Base-by-base conservation (phyloP, 2,329 filamentous ascomycete species). In the Aspergillus sp. region DNA sequence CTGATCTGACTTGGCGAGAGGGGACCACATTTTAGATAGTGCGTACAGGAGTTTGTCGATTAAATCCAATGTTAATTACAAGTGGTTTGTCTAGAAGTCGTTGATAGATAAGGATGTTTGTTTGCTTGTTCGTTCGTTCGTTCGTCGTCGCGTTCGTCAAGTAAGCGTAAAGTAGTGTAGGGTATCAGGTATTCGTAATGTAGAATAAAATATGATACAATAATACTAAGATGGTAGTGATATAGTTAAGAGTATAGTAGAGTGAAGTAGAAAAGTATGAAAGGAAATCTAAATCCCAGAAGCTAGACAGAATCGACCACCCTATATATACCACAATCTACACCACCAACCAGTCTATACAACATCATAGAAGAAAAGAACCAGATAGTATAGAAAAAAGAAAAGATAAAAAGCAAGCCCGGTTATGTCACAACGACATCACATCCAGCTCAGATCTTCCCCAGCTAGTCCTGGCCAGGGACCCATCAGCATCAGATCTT, bases 371-470 rank as follows among this genome's bases (percentile, higher is more conserved):
- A 36, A 5, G n/a, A n/a, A 34, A 36, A 36, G n/a, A 36, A 34
- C 32, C 32, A 34, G 32, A 13, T 13, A 34, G 13, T 34, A 11
- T 34, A 24, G 18, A 38, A 41, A 49, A n/a, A n/a, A n/a, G n/a
- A n/a, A n/a, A n/a, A n/a, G n/a, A n/a, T n/a, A n/a, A n/a, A n/a
- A 22, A 39, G 30, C 13, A n/a, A 15, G 8, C 13, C 32, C 11
- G 8, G 26, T 34, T 53, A 53, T 53, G 51, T 53, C 51, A 53
- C 51, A 53, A 47, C 51, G 51, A 53, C 51, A 53, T 53, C 51
- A 53, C 34, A 53, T 8, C 42, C 32, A 26, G 7, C 38, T 17
- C 11, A 20, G 22, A 43, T 12, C 26, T 36, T 3, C 34, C 7
- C 34, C 34, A 36, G 34, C 13, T 36, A 7, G 11, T 44, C 42